phyloP scores from a whole-genome alignment of 495 filamentous ascomycete genomes.

The Xylaria venustula region DNA sequence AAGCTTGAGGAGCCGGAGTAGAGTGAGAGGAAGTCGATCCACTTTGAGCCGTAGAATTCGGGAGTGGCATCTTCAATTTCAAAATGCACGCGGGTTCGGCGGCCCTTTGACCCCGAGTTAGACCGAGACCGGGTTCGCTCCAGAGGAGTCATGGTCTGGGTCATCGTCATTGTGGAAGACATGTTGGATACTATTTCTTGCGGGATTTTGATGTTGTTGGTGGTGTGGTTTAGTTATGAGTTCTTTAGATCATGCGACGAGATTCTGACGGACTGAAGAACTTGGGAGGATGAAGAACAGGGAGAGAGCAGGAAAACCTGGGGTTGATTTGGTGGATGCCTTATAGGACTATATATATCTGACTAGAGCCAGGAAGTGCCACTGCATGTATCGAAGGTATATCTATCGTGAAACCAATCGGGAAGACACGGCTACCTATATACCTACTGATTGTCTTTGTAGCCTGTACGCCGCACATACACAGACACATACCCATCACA shows the following conservation, averaged over 20 bases:
- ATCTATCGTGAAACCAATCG: neutral
- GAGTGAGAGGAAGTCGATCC: constrained; percentile 14
- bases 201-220: neutral
- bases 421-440: neutral
- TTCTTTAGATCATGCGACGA: neutral
- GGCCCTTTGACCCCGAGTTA: constrained; percentile 14
- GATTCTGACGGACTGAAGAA: neutral
- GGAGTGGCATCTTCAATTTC: constrained; percentile 11
- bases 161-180: constrained; percentile 16
- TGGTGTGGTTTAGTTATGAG: too few species aligned
- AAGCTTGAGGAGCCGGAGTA: constrained; percentile 17
- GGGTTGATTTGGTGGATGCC: constrained; percentile 3
- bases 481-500: too few species aligned
- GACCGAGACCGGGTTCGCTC: constrained; percentile 9
- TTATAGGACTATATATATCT: constrained; percentile 14
- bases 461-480: neutral
- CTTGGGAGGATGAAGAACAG: neutral
- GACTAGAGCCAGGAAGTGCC: neutral
- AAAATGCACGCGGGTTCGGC: constrained; percentile 15
- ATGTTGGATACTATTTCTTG: constrained; percentile 5
- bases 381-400: neutral
- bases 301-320: too few species aligned
- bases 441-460: neutral
- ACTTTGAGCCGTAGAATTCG: constrained; percentile 15
- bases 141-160: constrained; percentile 9